Conservation (phyloP, 345 rosid genomes). For the Citrus cavaleriei region DNA sequence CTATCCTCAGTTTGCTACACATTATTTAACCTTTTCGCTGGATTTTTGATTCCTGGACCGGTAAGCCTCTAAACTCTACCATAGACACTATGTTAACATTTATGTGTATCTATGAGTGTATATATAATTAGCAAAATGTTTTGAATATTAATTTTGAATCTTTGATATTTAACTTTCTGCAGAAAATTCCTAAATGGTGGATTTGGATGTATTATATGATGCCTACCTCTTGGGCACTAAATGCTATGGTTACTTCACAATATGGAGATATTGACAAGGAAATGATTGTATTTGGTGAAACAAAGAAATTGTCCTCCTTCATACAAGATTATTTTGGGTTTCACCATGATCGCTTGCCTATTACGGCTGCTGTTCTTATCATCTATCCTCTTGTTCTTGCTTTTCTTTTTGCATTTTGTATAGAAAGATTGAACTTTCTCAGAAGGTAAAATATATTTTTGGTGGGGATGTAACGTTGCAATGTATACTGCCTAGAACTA, state of each 20-base stretch:
- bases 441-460: conserved; percentile 36
- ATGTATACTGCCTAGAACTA: no score
- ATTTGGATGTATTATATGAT: conserved; percentile 58
- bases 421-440: conserved; percentile 56
- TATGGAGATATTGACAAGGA: conserved; percentile 56
- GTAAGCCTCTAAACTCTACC: conserved; percentile 33
- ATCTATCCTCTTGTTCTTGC: conserved; percentile 55
- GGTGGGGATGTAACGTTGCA: not conserved
- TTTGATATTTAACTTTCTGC: conserved; percentile 18
- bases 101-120: no score
- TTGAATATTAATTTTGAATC: not conserved
- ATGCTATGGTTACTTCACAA: conserved; percentile 63
- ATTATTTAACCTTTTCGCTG: conserved; percentile 52
- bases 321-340: conserved; percentile 57
- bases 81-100: no score
- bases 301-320: conserved; percentile 37
- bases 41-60: conserved; percentile 62
- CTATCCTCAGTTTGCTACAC: conserved; percentile 39
- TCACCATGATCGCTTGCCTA: conserved; percentile 28
- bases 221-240: conserved; percentile 77
- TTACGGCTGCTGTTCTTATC: conserved; percentile 36
- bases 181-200: conserved; percentile 92
- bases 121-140: not conserved
- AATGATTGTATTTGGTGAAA: conserved; percentile 46
- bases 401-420: conserved; percentile 49